Conservation (phyloP, 2,329 filamentous ascomycete species). For the Hirsutella thompsonii region DNA sequence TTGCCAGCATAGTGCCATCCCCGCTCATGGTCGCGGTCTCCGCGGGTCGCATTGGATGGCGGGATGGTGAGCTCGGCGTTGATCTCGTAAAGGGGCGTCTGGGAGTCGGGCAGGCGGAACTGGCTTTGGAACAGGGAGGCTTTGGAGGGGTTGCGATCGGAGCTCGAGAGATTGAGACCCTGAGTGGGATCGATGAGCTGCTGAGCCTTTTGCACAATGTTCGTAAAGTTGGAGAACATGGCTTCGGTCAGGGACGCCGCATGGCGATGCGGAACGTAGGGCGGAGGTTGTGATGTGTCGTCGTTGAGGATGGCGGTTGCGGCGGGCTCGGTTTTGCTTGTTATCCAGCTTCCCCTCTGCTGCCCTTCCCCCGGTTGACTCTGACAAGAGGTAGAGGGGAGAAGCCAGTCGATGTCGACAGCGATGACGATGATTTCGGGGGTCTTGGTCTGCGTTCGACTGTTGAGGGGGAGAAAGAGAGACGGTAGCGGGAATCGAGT, state of each 20-base stretch:
- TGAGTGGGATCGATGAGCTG: conserved; percentile 86
- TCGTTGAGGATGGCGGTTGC: neutral
- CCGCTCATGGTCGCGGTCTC: conserved; percentile 56
- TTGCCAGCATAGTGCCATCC: conserved; percentile 87
- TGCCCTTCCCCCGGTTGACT: too few relatives aligned
- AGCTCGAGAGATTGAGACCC: conserved; percentile 57
- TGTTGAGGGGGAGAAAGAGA: too few relatives aligned
- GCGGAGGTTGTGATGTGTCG: too few relatives aligned
- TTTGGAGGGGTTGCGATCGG: conserved; percentile 78
- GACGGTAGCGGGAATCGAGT: too few relatives aligned
- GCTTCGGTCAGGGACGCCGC: conserved; percentile 22
- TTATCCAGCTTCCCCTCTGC: too few relatives aligned
- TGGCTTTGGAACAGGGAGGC: conserved; percentile 87
- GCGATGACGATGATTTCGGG: too few relatives aligned
- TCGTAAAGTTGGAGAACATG: conserved; percentile 54
- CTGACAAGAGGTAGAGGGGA: too few relatives aligned
- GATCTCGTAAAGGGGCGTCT: conserved; percentile 92
- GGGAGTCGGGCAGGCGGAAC: conserved; percentile 85
- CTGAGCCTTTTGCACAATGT: conserved; percentile 89
- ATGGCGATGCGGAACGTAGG: conserved; percentile 16
- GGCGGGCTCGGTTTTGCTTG: too few relatives aligned
- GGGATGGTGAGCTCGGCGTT: conserved; percentile 87
- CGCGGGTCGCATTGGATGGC: conserved; percentile 54
- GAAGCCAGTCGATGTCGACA: too few relatives aligned
- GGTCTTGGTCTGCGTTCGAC: too few relatives aligned